Evolutionary conservation across 768 basidiomycete species (phyloP).

Genomic region (Thelephora aurantiotincta): DNA sequence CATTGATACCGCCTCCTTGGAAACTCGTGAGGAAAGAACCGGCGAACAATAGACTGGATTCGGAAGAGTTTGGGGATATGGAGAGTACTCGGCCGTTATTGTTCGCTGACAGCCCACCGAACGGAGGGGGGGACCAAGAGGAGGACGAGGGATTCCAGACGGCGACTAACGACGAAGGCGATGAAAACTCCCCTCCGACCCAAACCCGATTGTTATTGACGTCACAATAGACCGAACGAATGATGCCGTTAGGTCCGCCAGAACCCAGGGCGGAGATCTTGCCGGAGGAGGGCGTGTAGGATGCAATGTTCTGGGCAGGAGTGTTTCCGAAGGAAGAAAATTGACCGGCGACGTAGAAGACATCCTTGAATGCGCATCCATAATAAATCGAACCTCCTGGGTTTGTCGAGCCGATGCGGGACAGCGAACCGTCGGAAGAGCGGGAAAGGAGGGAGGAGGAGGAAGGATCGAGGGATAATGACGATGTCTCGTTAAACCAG

Average conservation of each 20-base stretch:
- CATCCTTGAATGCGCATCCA: constrained; percentile 53
- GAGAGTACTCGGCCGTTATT: constrained; percentile 47
- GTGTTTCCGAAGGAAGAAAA: constrained; percentile 60
- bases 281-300: constrained; percentile 48
- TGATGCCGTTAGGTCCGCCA: constrained; percentile 57
- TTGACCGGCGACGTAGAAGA: constrained; percentile 70
- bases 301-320: constrained; percentile 57
- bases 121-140: constrained; percentile 69
- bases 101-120: constrained; percentile 67
- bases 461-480: constrained; percentile 51
- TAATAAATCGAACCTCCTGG: constrained; percentile 63
- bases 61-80: constrained; percentile 62
- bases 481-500: constrained; percentile 40
- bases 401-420: constrained; percentile 64
- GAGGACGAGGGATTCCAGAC: constrained; percentile 48
- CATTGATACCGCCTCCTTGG: constrained; percentile 38
- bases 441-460: constrained; percentile 61
- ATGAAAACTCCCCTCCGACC: constrained; percentile 66
- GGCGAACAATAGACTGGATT: constrained; percentile 67
- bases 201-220: constrained; percentile 46
- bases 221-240: constrained; percentile 75
- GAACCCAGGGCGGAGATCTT: constrained; percentile 50
- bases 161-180: constrained; percentile 53
- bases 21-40: constrained; percentile 80
- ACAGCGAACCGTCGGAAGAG: constrained; percentile 47